phyloP scores from a whole-genome alignment of 1,284 basidiomycete species.

The Takashimella tepidaria region DNA sequence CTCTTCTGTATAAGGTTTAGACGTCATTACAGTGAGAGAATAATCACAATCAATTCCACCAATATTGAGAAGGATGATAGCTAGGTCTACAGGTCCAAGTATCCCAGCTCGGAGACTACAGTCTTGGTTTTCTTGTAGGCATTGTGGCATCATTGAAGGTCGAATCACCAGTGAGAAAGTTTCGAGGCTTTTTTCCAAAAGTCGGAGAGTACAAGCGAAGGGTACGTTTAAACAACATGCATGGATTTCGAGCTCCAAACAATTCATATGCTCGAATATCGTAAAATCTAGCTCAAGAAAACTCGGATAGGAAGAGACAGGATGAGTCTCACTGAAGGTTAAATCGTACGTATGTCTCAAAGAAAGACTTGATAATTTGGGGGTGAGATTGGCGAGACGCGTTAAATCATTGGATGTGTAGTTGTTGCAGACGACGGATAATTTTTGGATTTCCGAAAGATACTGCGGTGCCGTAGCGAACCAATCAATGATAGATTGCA shows the following conservation, averaged over 20 bases:
- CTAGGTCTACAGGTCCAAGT: background rate
- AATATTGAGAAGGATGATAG: background rate
- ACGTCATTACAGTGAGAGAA: background rate
- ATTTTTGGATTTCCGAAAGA: background rate
- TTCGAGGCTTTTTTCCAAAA: background rate
- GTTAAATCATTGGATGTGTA: background rate
- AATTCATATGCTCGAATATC: background rate
- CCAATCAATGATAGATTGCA: background rate
- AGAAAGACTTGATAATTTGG: background rate
- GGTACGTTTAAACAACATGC: background rate
- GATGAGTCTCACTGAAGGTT: background rate
- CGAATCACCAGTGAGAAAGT: background rate
- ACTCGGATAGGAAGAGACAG: background rate
- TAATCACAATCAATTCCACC: background rate
- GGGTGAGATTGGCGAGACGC: background rate
- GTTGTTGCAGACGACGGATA: background rate
- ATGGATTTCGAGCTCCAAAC: background rate
- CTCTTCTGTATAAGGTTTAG: background rate
- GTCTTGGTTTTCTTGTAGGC: background rate
- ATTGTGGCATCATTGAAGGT: no score
- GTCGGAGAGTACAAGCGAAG: background rate
- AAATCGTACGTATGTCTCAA: background rate
- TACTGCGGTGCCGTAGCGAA: background rate
- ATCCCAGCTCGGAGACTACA: background rate
- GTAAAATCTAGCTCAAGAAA: background rate